Percentiles rank a stretch among this genome's conserved stretches.
Evolutionary conservation across 768 basidiomycete species (phyloP).

Genomic region (Stropharia rugosoannulata): DNA sequence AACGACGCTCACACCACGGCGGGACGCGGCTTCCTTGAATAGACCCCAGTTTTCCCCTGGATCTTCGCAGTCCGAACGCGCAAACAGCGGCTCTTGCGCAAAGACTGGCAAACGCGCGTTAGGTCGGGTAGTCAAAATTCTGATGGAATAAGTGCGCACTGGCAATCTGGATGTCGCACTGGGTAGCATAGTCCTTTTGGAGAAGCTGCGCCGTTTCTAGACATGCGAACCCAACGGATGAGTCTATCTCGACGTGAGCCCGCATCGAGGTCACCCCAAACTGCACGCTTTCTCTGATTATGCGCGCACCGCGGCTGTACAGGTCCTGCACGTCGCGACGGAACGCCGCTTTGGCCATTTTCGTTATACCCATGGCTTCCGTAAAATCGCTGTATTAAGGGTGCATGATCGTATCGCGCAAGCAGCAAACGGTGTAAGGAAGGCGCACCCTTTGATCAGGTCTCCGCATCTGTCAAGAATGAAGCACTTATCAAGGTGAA

Average conservation of each 20-base stretch:
- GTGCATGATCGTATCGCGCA: slow-evolving; percentile 4
- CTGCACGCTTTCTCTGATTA: slow-evolving; percentile 57
- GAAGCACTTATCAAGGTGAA: slow-evolving; percentile 71
- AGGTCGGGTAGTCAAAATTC: not conserved
- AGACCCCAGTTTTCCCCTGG: slow-evolving; percentile 46
- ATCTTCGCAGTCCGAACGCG: slow-evolving; percentile 25
- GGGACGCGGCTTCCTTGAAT: slow-evolving; percentile 39
- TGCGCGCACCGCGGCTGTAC: slow-evolving; percentile 47
- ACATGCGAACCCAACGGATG: slow-evolving; percentile 50
- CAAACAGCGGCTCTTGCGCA: slow-evolving; percentile 59
- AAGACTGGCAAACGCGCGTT: slow-evolving; percentile 40
- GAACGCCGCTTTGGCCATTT: slow-evolving; percentile 50
- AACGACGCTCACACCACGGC: slow-evolving; percentile 45
- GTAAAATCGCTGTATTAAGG: slow-evolving; percentile 42
- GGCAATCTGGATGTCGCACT: slow-evolving; percentile 59
- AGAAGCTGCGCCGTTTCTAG: slow-evolving; percentile 51
- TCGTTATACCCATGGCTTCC: slow-evolving; percentile 55
- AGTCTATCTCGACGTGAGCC: slow-evolving; percentile 68
- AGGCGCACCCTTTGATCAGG: slow-evolving; percentile 49
- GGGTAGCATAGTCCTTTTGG: slow-evolving; percentile 38
- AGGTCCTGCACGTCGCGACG: slow-evolving; percentile 42
- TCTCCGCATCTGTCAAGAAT: slow-evolving; percentile 55
- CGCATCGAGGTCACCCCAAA: slow-evolving; percentile 66
- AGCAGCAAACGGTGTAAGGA: not conserved
- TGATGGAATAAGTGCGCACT: slow-evolving; percentile 32